Percentiles rank a stretch among this genome's conserved stretches.
Conservation (phyloP, 2,329 filamentous ascomycete genomes). For the Ophiostoma pallidulum region DNA sequence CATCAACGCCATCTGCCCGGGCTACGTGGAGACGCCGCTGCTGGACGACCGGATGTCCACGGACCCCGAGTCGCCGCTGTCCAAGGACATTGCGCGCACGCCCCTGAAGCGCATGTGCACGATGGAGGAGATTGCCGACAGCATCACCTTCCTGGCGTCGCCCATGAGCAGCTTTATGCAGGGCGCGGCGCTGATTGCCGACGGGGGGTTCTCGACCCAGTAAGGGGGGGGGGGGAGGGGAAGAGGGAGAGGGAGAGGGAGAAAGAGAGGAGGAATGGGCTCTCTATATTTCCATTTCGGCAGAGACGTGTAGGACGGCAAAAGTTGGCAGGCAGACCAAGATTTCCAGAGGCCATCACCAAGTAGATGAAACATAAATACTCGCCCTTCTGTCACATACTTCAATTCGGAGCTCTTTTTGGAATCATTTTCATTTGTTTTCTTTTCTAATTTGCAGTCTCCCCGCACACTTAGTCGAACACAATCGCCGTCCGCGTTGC, state of each 20-base stretch:
- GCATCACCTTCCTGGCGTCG: constrained; percentile 41
- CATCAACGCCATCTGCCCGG: constrained; percentile 53
- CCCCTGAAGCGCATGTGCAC: constrained; percentile 37
- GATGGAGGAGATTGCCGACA: constrained; percentile 45
- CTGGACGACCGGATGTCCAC: constrained; percentile 17
- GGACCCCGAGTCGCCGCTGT: constrained; percentile 23
- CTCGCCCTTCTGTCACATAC: neutral
- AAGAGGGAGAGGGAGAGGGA: neutral
- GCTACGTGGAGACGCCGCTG: constrained; percentile 16
- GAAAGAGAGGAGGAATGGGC: neutral
- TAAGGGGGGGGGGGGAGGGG: neutral
- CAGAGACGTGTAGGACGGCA: no score
- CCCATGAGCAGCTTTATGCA: constrained; percentile 44
- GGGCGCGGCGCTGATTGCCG: constrained; percentile 36
- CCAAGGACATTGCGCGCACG: constrained; percentile 32
- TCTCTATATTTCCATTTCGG: neutral
- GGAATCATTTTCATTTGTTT: neutral
- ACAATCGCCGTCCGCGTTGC: constrained; percentile 9
- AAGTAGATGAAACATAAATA: no score
- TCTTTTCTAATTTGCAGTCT: neutral
- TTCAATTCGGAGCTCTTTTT: neutral
- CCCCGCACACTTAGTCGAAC: neutral
- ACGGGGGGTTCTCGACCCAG: constrained; percentile 32
- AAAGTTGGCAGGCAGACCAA: no score
- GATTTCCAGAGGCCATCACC: no score